Evolutionary conservation across 2,329 filamentous ascomycete genomes (phyloP).

Genomic region (Sporothrix curviconia): DNA sequence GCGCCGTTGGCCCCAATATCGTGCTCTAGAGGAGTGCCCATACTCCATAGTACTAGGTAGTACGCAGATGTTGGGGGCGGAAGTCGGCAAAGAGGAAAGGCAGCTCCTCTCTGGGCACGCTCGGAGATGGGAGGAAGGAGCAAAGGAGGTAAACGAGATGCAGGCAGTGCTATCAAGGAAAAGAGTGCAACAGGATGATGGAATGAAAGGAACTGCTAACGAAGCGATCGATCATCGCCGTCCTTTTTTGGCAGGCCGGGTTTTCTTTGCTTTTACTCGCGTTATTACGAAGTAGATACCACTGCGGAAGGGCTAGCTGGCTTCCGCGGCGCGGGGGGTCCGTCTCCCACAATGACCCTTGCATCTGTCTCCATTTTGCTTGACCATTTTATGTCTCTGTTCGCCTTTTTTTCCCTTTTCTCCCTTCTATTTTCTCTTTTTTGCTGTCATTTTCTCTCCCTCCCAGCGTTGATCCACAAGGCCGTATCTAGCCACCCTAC

Average conservation of each 20-base stretch:
- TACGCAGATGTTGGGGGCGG: neutral
- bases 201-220: neutral
- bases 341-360: neutral
- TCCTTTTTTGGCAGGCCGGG: neutral
- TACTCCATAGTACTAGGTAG: neutral
- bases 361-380: neutral
- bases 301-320: neutral
- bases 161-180: neutral
- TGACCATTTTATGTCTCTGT: neutral
- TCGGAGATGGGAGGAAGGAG: neutral
- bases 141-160: neutral
- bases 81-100: neutral
- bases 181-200: neutral
- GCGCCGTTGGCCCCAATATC: neutral
- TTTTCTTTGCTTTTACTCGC: neutral
- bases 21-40: neutral
- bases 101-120: neutral
- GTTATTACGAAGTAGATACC: neutral
- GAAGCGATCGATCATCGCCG: neutral
- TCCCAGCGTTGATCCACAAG: too few species aligned
- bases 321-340: slow-evolving; percentile 6
- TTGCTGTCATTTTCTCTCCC: neutral
- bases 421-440: neutral
- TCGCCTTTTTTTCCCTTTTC: neutral
- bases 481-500: too few species aligned